Evolutionary conservation across 257 asterid genomes (phyloP), one percentile per base, ranked within the genome.

Genomic region (Solanum arcanum): DNA sequence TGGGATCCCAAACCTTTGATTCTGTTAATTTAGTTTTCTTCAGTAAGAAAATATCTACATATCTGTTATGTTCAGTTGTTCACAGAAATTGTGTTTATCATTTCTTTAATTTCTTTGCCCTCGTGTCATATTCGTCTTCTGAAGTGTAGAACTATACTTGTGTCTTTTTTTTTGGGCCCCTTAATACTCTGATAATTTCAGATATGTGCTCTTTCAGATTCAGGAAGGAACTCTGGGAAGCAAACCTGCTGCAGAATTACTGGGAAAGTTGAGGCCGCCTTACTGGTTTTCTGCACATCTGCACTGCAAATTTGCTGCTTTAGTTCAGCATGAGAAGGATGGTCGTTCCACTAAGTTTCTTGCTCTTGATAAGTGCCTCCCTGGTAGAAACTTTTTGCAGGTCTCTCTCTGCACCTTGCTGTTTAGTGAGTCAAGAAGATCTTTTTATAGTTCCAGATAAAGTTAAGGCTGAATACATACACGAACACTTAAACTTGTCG

Each of bases 271-370:
- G 94, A 97, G 80, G 89, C 99, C 99, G 69, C 83, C 92, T 80
- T 91, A 93, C 90, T 97, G 98, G 99, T 95, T 97, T 91, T 93
- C 99, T 78, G 98, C 99, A 21, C 99, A 97, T 91, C 88, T 97
- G 89, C 99, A 97, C 91, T 97, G 98, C 95, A 94, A 95, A 92
- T 95, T 97, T 90, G 89, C 98, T 88, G 98, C 99, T 88, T 91
- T 94, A 86, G 97, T 95, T 87, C 96, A 95, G 90, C 99, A 94
- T 85, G 95, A 93, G 52, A 94, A 92, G 33, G 89, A 86, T 86
- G 96, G 97, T 83, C 90, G 93, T 62, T 66, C 88, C 86, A 92
- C 94, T 62, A 92, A 92, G 49, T 92, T 92, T 90, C 93, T 92
- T 35, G 93, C 92, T 5, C 93, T 92, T 9, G 92, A 92, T 90